Evolutionary conservation across 106 monocot genomes (phyloP), one percentile per base, ranked within the genome.

Genomic region (Gastrodia elata): DNA sequence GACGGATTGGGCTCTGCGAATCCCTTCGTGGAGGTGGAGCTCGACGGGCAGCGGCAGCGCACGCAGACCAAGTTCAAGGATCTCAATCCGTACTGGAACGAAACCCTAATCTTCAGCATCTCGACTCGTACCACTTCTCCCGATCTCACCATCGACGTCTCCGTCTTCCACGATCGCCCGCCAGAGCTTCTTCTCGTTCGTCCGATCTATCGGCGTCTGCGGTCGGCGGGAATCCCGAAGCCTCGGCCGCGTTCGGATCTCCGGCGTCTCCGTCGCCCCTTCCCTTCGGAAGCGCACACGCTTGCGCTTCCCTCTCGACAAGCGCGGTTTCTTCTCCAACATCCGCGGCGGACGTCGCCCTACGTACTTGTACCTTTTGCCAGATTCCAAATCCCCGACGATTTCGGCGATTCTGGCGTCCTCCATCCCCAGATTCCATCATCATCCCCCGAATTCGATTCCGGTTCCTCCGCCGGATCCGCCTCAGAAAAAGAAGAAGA

Each of bases 281-380:
- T 91, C 87, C 6, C 36, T 72, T 2, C 67, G 77, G 20, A 80
- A 78, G 2, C 79, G 83, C 33, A 24, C 25, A 6, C 32, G 74
- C 37, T 77, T 70, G 24, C 81, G 91, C 46, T 96, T 78, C 79
- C 95, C 95, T 25, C 84, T 96, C 20, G 87, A 96, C 37, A 96
- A 96, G 80, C 83, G 95, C 74, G 87, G 92, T 18, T 34, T 96
- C 8, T 96, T 96, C 80, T 96, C 95, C 72, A 75, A 86, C 74
- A 87, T 96, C 72, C 64, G 82, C 26, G 92, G 95, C 25, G 95
- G 92, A 46, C 80, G 92, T 76, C 80, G 92, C 78, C 84, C 83
- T 6, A 83, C 90, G 72, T 76, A 85, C 27, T 61, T 96, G 52
- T 92, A 89, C 73, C 8, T 57, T 2, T 1, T 84, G 24, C 68